These are phyloP conservation scores for Dendrostoma leiphaemia DNA, from an alignment of 2,329 filamentous ascomycete species.

Conservation along the genomic window DNA sequence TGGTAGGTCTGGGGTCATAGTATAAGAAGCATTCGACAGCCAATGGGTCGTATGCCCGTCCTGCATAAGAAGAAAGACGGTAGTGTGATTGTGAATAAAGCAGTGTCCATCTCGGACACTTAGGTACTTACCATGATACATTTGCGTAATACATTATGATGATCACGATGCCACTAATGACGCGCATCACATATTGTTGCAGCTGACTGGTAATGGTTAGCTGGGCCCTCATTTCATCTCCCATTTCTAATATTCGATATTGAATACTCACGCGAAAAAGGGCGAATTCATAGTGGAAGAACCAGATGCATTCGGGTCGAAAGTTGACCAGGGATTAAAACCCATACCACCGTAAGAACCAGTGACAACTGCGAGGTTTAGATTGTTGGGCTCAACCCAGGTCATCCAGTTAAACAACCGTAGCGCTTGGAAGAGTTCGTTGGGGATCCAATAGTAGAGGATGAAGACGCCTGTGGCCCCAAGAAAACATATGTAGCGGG, in stretches of 20 bases:
- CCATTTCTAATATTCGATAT: neutral
- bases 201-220: neutral
- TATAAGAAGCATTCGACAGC: no score
- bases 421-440: constrained; percentile 1
- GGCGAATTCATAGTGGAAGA: neutral
- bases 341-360: constrained; percentile 34
- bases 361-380: constrained; percentile 27
- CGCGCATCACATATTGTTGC: constrained; percentile 8
- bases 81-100: neutral
- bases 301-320: constrained; percentile 30
- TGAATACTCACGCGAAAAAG: neutral
- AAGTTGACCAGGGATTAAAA: constrained; percentile 36
- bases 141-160: constrained; percentile 29
- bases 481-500: constrained; percentile 13
- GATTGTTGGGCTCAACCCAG: constrained; percentile 9
- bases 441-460: constrained; percentile 12
- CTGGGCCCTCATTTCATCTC: neutral
- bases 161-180: constrained; percentile 37
- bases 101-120: neutral
- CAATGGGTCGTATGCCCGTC: neutral
- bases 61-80: neutral
- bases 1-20: no score
- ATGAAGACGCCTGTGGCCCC: neutral
- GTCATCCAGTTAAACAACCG: constrained; percentile 13
- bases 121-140: constrained; percentile 4